A percentile compares a stretch with the other conserved stretches of the same genome.
Conservation (phyloP, 176 grass and related monocot species). For the Hsuehochloa calcarea region DNA sequence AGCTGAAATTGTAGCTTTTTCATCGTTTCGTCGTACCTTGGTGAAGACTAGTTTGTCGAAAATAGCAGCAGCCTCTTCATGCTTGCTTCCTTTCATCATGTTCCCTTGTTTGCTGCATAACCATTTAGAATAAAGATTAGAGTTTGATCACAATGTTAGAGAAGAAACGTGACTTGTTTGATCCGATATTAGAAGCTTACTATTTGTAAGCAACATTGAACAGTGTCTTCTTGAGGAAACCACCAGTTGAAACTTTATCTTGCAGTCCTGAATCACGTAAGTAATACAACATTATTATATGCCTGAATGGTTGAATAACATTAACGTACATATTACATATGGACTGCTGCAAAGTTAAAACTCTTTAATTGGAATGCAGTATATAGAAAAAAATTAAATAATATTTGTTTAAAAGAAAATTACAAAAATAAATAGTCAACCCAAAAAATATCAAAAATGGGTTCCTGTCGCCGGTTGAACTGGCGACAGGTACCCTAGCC, state of each 20-base stretch:
- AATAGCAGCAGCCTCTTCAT: constrained; percentile 72
- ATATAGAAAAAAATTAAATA: no score
- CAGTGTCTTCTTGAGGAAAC: constrained; percentile 71
- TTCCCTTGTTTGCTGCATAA: constrained; percentile 79
- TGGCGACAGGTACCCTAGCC: no score
- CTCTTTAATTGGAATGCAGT: not conserved
- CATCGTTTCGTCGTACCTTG: constrained; percentile 52
- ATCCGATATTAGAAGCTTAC: constrained; percentile 43
- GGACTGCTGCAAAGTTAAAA: not conserved
- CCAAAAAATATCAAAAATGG: no score
- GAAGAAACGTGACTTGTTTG: constrained; percentile 6
- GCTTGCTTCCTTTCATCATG: constrained; percentile 81
- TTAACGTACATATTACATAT: not conserved
- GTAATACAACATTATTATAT: constrained; percentile 25
- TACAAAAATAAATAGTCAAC: no score
- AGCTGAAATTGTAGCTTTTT: not conserved
- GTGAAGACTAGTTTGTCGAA: constrained; percentile 79
- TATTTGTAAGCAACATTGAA: constrained; percentile 87
- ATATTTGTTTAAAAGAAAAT: no score
- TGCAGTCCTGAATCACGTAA: constrained; percentile 65
- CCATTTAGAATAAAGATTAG: constrained; percentile 24
- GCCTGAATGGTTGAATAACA: not conserved
- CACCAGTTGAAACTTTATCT: constrained; percentile 72
- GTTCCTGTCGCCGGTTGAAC: no score
- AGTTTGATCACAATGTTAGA: constrained; percentile 8